Conservation (phyloP, 2,329 filamentous ascomycete genomes). For the Alternaria brassicae region DNA sequence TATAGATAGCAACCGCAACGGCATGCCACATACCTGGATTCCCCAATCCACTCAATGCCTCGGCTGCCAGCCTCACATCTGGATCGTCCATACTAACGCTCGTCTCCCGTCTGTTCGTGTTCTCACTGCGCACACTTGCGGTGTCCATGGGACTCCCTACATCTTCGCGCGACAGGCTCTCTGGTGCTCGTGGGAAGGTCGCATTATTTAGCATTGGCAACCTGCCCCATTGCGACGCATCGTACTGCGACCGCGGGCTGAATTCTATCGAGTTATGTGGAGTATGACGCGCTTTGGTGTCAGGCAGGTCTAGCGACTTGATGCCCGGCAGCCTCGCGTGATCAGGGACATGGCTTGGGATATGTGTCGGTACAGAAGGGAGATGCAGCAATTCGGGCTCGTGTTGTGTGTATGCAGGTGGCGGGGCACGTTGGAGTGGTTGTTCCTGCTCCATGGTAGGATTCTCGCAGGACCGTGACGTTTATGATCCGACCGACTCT, state of each 20-base stretch:
- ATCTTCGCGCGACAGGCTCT: conserved; percentile 38
- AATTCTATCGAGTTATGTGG: conserved; percentile 44
- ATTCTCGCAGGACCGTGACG: conserved; percentile 1
- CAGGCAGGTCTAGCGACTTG: conserved; percentile 52
- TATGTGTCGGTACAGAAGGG: conserved; percentile 53
- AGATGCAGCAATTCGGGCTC: conserved; percentile 51
- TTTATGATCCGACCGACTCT: conserved; percentile 5
- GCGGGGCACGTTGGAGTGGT: conserved; percentile 49
- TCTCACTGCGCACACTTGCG: conserved; percentile 52
- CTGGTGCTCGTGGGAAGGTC: conserved; percentile 44
- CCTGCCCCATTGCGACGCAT: conserved; percentile 36
- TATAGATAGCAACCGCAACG: conserved; percentile 1
- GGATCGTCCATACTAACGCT: conserved; percentile 59
- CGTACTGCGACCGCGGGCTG: conserved; percentile 39
- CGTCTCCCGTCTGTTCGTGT: conserved; percentile 41
- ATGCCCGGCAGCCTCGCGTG: conserved; percentile 53
- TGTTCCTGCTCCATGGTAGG: conserved; percentile 42
- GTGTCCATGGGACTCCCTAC: conserved; percentile 55
- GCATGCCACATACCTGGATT: conserved; percentile 54
- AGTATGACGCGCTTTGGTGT: conserved; percentile 35
- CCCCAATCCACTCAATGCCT: conserved; percentile 58
- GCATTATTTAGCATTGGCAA: conserved; percentile 36
- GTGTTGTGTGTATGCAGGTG: conserved; percentile 54
- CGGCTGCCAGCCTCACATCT: conserved; percentile 58
- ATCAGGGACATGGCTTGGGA: conserved; percentile 28